Evolutionary conservation across 176 grass and related monocot genomes (phyloP).

Genomic region (Carex cristatella): DNA sequence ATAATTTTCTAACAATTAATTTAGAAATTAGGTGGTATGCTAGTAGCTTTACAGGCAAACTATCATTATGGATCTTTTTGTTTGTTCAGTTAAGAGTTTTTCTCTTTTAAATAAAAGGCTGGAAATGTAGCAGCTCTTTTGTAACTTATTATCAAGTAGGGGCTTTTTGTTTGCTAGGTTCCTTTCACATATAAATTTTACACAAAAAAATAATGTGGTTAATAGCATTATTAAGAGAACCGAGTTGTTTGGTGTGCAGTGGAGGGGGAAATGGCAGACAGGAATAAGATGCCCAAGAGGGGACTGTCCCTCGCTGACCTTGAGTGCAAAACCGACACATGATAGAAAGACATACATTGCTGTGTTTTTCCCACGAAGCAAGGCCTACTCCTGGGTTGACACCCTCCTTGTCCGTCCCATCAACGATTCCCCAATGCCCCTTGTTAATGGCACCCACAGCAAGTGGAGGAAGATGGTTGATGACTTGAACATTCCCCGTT

Average conservation of each 20-base stretch:
- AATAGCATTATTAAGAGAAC: not conserved
- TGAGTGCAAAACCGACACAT: conserved; percentile 86
- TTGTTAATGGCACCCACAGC: conserved; percentile 73
- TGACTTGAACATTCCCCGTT: conserved; percentile 60
- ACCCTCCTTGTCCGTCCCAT: conserved; percentile 76
- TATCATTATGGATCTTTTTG: not conserved
- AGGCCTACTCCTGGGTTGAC: conserved; percentile 86
- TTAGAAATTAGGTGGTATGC: not conserved
- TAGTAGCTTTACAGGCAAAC: not conserved
- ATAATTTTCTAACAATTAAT: not conserved
- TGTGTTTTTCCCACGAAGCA: conserved; percentile 90
- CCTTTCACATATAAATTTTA: conserved; percentile 1
- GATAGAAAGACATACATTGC: conserved; percentile 79
- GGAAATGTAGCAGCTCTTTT: conserved; percentile 7
- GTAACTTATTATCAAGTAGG: not conserved
- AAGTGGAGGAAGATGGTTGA: conserved; percentile 89
- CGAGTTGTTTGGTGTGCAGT: conserved; percentile 50
- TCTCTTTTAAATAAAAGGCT: not conserved
- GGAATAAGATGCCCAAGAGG: conserved; percentile 76
- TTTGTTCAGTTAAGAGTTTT: not conserved
- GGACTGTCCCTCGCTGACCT: conserved; percentile 70
- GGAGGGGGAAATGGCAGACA: conserved; percentile 99
- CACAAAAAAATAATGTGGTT: conserved; percentile 19
- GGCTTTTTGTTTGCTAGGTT: not conserved
- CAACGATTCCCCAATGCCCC: conserved; percentile 57